A percentile compares a stretch with the other conserved stretches of the same genome.
These are phyloP conservation scores for Pseudohalonectria lignicola DNA, from an alignment of 2,329 filamentous ascomycete species.

Conservation along the genomic window DNA sequence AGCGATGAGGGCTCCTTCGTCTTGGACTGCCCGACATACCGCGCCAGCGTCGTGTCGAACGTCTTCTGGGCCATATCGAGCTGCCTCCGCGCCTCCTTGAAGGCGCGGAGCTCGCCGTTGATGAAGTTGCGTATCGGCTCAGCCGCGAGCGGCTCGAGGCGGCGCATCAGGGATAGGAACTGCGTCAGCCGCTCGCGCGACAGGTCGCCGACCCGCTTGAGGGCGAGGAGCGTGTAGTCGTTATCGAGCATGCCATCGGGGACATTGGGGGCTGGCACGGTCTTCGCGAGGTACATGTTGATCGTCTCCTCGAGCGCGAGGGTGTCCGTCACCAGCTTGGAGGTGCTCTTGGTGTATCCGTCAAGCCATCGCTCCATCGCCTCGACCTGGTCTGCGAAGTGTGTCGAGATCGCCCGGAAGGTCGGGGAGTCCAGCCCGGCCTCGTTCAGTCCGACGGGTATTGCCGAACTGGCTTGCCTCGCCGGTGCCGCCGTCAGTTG, in stretches of 20 bases:
- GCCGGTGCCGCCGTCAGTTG: slow-evolving; percentile 5
- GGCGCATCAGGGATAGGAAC: slow-evolving; percentile 61
- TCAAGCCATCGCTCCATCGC: slow-evolving; percentile 86
- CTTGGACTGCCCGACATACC: slow-evolving; percentile 79
- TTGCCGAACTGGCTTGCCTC: slow-evolving; percentile 25
- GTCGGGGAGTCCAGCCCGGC: slow-evolving; percentile 93
- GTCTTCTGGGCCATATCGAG: slow-evolving; percentile 74
- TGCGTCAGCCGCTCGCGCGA: slow-evolving; percentile 81
- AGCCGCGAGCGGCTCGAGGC: slow-evolving; percentile 63
- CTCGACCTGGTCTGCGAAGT: slow-evolving; percentile 89
- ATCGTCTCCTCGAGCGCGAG: slow-evolving; percentile 69
- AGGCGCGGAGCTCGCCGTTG: slow-evolving; percentile 64
- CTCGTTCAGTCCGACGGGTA: slow-evolving; percentile 83
- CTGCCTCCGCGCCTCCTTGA: slow-evolving; percentile 71
- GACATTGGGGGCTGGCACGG: slow-evolving; percentile 60
- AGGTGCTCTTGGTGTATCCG: slow-evolving; percentile 39
- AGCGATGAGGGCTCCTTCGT: slow-evolving; percentile 86
- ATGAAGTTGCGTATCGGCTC: slow-evolving; percentile 78
- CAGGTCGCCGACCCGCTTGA: slow-evolving; percentile 76
- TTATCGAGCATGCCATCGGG: slow-evolving; percentile 80
- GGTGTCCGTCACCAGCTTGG: slow-evolving; percentile 50
- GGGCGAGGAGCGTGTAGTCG: slow-evolving; percentile 83
- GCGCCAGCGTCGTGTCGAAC: slow-evolving; percentile 70
- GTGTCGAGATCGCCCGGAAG: slow-evolving; percentile 75
- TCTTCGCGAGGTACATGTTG: slow-evolving; percentile 63